phyloP scores from a whole-genome alignment of 768 basidiomycete species.

The Mrakia gelida region DNA sequence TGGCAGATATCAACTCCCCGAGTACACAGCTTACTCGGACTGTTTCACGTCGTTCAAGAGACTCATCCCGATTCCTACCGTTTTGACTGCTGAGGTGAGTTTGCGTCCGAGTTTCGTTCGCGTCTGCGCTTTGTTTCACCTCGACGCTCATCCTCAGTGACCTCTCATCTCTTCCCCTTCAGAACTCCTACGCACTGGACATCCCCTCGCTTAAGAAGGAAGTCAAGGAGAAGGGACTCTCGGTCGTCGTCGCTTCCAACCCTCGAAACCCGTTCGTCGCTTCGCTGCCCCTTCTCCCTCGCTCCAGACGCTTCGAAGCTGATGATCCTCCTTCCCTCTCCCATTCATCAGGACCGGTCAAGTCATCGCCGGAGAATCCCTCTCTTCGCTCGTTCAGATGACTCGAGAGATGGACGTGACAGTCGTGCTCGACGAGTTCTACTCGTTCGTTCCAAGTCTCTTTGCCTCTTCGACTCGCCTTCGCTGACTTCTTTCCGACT shows the following conservation, averaged over 20 bases:
- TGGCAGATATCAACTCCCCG: conserved; percentile 73
- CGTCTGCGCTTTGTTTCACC: neutral
- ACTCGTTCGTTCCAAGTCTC: conserved; percentile 54
- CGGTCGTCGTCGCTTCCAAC: conserved; percentile 83
- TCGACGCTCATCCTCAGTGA: neutral
- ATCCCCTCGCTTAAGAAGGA: conserved; percentile 75
- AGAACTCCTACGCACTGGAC: conserved; percentile 60
- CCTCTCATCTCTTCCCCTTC: conserved; percentile 11
- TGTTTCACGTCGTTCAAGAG: conserved; percentile 64
- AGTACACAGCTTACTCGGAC: conserved; percentile 58
- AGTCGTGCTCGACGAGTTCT: conserved; percentile 61
- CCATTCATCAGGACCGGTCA: conserved; percentile 80
- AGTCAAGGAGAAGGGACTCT: conserved; percentile 73
- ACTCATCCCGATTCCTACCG: conserved; percentile 84
- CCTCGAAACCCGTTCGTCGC: conserved; percentile 70
- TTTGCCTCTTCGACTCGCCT: neutral
- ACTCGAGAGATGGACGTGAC: conserved; percentile 69
- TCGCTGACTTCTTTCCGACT: neutral
- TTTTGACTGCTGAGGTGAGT: conserved; percentile 42
- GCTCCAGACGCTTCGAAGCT: neutral
- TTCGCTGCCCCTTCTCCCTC: neutral
- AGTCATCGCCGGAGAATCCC: conserved; percentile 68
- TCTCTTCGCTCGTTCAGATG: conserved; percentile 71
- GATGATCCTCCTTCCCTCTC: neutral
- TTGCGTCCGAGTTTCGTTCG: neutral